phyloP scores from a whole-genome alignment of 2,329 filamentous ascomycete species.

The Aspergillus glaucus region DNA sequence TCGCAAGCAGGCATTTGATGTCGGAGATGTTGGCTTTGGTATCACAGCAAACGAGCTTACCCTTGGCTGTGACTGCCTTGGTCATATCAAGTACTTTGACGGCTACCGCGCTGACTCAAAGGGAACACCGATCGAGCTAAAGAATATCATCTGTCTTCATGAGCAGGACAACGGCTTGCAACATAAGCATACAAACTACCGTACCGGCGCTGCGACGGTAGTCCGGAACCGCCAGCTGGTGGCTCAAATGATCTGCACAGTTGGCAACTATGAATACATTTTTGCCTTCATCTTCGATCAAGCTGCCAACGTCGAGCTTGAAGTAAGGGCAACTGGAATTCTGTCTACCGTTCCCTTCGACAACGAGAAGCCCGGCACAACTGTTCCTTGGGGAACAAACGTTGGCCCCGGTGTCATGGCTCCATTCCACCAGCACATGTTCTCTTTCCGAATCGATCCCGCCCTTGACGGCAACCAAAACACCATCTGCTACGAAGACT shows the following conservation, averaged over 20 bases:
- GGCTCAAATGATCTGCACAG: constrained; percentile 64
- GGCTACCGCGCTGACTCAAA: constrained; percentile 54
- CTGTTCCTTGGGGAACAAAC: constrained; percentile 62
- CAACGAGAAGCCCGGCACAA: constrained; percentile 47
- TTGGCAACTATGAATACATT: constrained; percentile 69
- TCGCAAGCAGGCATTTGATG: constrained; percentile 65
- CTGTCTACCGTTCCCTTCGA: constrained; percentile 63
- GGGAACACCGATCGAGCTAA: constrained; percentile 52
- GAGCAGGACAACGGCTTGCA: constrained; percentile 65
- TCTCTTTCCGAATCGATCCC: constrained; percentile 60
- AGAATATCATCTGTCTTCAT: constrained; percentile 64
- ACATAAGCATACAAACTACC: constrained; percentile 69
- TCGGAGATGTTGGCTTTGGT: constrained; percentile 62
- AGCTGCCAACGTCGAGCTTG: constrained; percentile 60
- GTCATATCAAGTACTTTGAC: constrained; percentile 63
- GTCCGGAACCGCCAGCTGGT: constrained; percentile 62
- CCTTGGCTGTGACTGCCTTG: constrained; percentile 65
- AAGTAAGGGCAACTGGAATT: constrained; percentile 64
- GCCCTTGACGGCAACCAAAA: constrained; percentile 54
- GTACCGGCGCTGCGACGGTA: constrained; percentile 57
- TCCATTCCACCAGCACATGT: constrained; percentile 69
- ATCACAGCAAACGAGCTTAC: constrained; percentile 64
- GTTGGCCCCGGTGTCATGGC: constrained; percentile 65
- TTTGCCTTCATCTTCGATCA: constrained; percentile 68
- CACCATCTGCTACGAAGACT: constrained; percentile 51